These are phyloP conservation scores for Candida sanyiensis DNA, from an alignment of 805 yeast species.

Conservation along the genomic window DNA sequence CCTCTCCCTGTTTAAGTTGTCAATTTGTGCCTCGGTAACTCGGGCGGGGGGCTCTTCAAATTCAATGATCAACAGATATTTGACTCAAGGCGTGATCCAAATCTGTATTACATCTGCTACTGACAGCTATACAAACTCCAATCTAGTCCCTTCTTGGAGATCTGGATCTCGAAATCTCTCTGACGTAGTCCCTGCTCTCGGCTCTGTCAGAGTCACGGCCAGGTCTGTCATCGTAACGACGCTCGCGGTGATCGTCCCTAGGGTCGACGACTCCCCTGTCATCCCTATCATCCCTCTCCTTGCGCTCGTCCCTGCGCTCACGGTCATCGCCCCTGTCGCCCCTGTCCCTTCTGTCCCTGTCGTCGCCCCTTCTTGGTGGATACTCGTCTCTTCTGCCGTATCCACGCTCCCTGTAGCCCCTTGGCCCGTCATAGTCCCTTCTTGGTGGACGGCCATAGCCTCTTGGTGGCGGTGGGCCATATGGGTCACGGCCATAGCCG, in stretches of 20 bases:
- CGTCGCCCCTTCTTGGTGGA: slow-evolving; percentile 13
- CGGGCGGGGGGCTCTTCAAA: no score
- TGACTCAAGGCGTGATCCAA: no score
- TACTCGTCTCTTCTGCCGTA: no score
- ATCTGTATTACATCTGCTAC: no score
- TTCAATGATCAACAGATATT: no score
- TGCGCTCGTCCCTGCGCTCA: slow-evolving; percentile 5
- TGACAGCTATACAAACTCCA: no score
- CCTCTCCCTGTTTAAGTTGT: no score
- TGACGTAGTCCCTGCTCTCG: slow-evolving; percentile 15
- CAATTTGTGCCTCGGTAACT: no score
- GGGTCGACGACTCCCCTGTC: slow-evolving; percentile 18
- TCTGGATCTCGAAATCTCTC: slow-evolving; percentile 27
- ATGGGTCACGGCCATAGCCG: slow-evolving; percentile 13
- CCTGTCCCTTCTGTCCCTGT: slow-evolving; percentile 15
- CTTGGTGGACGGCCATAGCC: slow-evolving; percentile 12
- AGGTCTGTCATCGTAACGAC: slow-evolving; percentile 14
- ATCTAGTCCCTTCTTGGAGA: slow-evolving; percentile 26
- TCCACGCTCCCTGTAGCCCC: slow-evolving; percentile 18
- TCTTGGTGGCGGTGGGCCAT: slow-evolving; percentile 14
- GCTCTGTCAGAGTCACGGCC: slow-evolving; percentile 12
- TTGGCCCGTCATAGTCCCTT: slow-evolving; percentile 9
- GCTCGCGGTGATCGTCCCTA: slow-evolving; percentile 11
- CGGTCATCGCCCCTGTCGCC: slow-evolving; percentile 15
- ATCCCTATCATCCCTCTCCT: slow-evolving; percentile 7